A percentile compares a stretch with the other conserved stretches of the same genome.
These are phyloP conservation scores for Calonectria crousiana DNA, from an alignment of 2,329 filamentous ascomycete species.

Conservation along the genomic window DNA sequence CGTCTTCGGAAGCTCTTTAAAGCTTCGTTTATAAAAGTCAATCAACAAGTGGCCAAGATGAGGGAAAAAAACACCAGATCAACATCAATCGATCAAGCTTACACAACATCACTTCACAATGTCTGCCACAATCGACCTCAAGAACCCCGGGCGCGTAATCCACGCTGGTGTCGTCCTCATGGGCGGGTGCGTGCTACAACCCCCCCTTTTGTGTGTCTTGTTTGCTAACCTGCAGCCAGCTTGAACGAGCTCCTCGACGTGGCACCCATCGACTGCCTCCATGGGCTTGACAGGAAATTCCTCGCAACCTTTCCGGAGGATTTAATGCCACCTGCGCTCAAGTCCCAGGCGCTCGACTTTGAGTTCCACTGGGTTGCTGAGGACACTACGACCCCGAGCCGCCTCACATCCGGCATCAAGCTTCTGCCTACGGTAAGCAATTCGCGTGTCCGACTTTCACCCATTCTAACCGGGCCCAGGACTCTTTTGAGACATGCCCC, in stretches of 20 bases:
- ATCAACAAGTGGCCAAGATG: background rate
- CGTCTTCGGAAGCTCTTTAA: background rate
- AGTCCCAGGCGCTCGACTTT: slow-evolving; percentile 42
- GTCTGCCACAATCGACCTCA: background rate
- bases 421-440: slow-evolving; percentile 46
- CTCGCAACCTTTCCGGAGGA: slow-evolving; percentile 31
- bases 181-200: slow-evolving; percentile 4
- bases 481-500: slow-evolving; percentile 55
- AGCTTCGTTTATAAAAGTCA: background rate
- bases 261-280: slow-evolving; percentile 48
- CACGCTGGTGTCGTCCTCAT: slow-evolving; percentile 35
- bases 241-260: slow-evolving; percentile 51
- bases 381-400: slow-evolving; percentile 22
- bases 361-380: slow-evolving; percentile 52
- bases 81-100: background rate
- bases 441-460: background rate
- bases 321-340: slow-evolving; percentile 26
- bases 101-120: background rate
- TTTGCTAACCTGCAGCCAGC: slow-evolving; percentile 30
- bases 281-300: slow-evolving; percentile 33
- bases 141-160: slow-evolving; percentile 18
- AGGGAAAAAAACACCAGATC: background rate
- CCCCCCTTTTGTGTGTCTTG: background rate
- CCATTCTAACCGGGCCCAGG: slow-evolving; percentile 35
- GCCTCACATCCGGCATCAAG: slow-evolving; percentile 44